These are phyloP conservation scores for Glycine latifolia DNA, from an alignment of 306 rosid species.

Conservation along the genomic window DNA sequence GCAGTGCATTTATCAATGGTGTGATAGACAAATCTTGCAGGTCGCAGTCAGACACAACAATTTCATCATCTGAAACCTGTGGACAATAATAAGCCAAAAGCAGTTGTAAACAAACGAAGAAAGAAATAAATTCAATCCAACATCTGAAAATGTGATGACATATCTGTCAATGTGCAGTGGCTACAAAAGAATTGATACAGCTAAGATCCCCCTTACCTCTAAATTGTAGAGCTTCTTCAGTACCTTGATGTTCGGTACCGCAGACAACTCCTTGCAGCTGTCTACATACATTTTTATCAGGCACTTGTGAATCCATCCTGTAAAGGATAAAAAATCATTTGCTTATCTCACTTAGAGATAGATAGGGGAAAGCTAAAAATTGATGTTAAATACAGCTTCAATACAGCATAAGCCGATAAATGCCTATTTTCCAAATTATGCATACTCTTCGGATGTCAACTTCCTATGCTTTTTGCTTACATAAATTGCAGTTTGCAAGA, in stretches of 20 bases:
- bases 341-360: constrained; percentile 29
- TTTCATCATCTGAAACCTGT: constrained; percentile 91
- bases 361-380: constrained; percentile 27
- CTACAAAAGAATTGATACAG: constrained; percentile 4
- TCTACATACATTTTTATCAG: constrained; percentile 78
- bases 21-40: constrained; percentile 89
- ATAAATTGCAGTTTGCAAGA: constrained; percentile 36
- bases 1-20: constrained; percentile 81
- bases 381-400: constrained; percentile 31
- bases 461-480: not conserved
- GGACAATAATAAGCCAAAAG: constrained; percentile 42
- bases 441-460: constrained; percentile 25
- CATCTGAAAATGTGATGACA: constrained; percentile 32
- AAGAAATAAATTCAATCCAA: constrained; percentile 22
- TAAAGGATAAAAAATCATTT: constrained; percentile 35
- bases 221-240: constrained; percentile 83
- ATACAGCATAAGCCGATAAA: constrained; percentile 36
- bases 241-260: constrained; percentile 77
- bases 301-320: constrained; percentile 90
- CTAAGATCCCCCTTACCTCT: constrained; percentile 67
- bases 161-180: not conserved
- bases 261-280: constrained; percentile 76
- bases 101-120: not conserved
- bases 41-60: constrained; percentile 80
- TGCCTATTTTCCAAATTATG: constrained; percentile 24